Evolutionary conservation across 371 early-diverging fungal species (phyloP), one percentile per base, ranked within the genome.

Genomic region (Rhizopus delemar): DNA sequence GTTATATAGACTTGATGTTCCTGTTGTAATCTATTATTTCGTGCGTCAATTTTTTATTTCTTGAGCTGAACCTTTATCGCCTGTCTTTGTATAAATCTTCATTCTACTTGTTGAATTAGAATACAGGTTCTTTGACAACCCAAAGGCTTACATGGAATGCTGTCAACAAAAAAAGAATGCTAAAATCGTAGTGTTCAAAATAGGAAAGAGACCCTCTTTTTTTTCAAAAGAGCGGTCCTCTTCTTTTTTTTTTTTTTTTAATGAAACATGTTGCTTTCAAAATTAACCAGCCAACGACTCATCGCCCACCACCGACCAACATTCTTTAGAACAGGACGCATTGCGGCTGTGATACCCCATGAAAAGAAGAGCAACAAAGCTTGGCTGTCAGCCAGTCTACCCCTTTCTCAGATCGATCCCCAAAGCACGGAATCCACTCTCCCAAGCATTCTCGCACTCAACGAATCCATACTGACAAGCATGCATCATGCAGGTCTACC

Each of bases 21-120:
- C 92, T 90, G 65, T 16, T 28, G 11, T 16, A 1, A 22, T 22
- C 1, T 43, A 22, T 29, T 5, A 3, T 15, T 43, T 52, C 32
- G 53, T 53, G 5, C 16, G 7, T 38, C 28, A 32, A 35, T 49
- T 22, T 36, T 56, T 41, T 33, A 3, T 16, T 15, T 33, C 13
- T 16, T 16, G 41, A 29, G 9, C 9, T 22, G 22, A 61, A 86
- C 96, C 97, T 82, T 91, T 91, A 78, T 97, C 97, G 15, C 96
- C 97, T 0, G 96, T 97, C 34, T 90, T 85, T 7, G 97, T 97
- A 75, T 97, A 97, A 43, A 97, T 89, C 69, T 71, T 80, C 80
- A 80, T 80, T 29, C 12, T 57, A 38, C 22, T 22, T 22, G 22
- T 22, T 22, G 22, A 22, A 22, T 22, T 22, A 22, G 22, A 22